Evolutionary conservation across 2,329 filamentous ascomycete genomes (phyloP), one percentile per base, ranked within the genome.

Genomic region (Fusarium duplospermum): DNA sequence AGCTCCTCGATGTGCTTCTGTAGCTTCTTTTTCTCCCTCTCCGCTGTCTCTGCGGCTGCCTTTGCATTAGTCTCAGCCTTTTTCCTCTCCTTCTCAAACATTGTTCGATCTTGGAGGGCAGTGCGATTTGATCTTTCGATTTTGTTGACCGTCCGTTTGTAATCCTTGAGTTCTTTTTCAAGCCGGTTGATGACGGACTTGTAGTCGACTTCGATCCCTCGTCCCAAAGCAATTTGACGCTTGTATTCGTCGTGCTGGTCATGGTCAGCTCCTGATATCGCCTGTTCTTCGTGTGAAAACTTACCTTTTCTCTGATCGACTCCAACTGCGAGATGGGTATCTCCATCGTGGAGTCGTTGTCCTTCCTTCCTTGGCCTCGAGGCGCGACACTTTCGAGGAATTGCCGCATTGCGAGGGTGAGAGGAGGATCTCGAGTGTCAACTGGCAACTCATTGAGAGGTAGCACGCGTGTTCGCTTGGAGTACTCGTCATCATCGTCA

Each of bases 21-120:
- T 20, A 81, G 80, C 45, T 82, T 82, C 40, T 85, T 83, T 2
- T 83, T 79, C 56, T 85, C 81, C 40, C 80, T 81, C 45, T 79
- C 70, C 0, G 77, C 76, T 9, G 69, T 47, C 10, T 81, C 78
- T 50, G 63, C 72, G 5, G 77, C 77, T 2, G 80, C 73, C 50
- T 82, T 71, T 18, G 82, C 73, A 3, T 80, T 61, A 6, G 78
- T 74, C 1, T 82, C 82, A 0, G 84, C 80, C 50, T 87, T 83
- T 42, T 83, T 80, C 59, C 84, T 84, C 35, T 89, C 83, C 22
- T 80, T 82, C 73, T 90, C 85, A 45, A 87, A 88, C 6, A 75
- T 76, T 36, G 82, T 83, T 36, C 88, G 86, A 24, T 91, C 89
- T 66, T 86, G 81, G 6, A 90, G 78, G 4, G 89, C 88, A 16